Percentiles rank a stretch among this genome's conserved stretches.
These are phyloP conservation scores for Penicillium corylophilum DNA, from an alignment of 2,329 filamentous ascomycete species.

Conservation along the genomic window DNA sequence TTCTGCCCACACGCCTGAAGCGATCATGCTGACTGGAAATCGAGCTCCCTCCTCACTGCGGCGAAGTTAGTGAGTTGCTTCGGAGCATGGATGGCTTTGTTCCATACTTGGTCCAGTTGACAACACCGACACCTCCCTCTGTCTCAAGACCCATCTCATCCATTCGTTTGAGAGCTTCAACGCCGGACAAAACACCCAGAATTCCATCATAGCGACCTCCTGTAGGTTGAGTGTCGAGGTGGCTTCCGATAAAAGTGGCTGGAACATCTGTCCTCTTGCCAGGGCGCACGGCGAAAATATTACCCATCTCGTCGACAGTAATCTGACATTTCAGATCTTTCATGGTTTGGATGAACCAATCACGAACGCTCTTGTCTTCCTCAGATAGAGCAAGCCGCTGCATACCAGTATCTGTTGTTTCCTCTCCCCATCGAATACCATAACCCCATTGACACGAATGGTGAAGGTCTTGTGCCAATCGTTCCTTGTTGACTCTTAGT, in stretches of 20 bases:
- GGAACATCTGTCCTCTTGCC: constrained; percentile 58
- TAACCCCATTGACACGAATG: constrained; percentile 66
- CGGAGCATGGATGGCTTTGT: neutral
- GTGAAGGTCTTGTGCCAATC: constrained; percentile 65
- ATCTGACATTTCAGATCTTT: constrained; percentile 64
- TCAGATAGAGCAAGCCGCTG: constrained; percentile 69
- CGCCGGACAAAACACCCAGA: constrained; percentile 68
- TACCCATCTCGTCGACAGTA: constrained; percentile 73
- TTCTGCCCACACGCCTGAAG: constrained; percentile 73
- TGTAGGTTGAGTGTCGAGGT: constrained; percentile 64
- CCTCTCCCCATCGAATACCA: constrained; percentile 64
- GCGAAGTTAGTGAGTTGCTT: constrained; percentile 10
- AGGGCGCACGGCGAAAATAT: constrained; percentile 71
- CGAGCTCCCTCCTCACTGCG: constrained; percentile 73
- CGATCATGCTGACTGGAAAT: constrained; percentile 70
- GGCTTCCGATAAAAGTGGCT: constrained; percentile 68
- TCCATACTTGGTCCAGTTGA: constrained; percentile 54
- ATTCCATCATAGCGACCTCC: constrained; percentile 59
- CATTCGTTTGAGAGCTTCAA: constrained; percentile 70
- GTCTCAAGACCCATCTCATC: constrained; percentile 68
- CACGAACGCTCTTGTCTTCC: constrained; percentile 67
- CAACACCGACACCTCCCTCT: constrained; percentile 68
- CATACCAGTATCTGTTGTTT: constrained; percentile 70
- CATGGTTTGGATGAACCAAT: constrained; percentile 71
- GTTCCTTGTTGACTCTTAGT: constrained; percentile 58